Conservation (phyloP, 2,329 filamentous ascomycete species). For the Lachnellula cervina region DNA sequence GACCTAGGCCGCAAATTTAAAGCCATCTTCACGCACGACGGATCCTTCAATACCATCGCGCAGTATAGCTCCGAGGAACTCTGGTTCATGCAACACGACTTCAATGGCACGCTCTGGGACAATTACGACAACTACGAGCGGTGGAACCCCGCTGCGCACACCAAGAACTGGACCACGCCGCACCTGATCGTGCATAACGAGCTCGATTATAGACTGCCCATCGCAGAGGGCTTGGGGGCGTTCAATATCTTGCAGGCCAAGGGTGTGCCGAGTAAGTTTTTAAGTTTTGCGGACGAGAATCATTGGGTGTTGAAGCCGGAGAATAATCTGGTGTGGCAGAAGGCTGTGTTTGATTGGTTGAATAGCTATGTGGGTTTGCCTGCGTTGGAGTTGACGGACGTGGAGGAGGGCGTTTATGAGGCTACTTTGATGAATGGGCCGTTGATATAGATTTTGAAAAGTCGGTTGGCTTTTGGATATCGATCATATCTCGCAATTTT, state of each 20-base stretch:
- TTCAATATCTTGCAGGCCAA: constrained; percentile 52
- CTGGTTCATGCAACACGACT: constrained; percentile 63
- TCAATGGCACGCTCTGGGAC: constrained; percentile 56
- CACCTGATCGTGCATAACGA: constrained; percentile 85
- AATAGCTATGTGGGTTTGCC: constrained; percentile 35
- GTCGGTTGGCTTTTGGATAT: too few species aligned
- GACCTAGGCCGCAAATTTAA: constrained; percentile 76
- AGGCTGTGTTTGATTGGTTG: constrained; percentile 73
- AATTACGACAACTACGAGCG: constrained; percentile 57
- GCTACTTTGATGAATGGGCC: constrained; percentile 17
- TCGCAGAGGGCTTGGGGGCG: constrained; percentile 66
- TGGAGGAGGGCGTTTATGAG: constrained; percentile 9
- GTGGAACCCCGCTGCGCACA: constrained; percentile 61
- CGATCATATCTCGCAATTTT: too few species aligned
- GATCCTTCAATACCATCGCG: constrained; percentile 17
- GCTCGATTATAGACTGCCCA: constrained; percentile 78
- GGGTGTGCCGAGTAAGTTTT: constrained; percentile 55
- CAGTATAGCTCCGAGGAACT: constrained; percentile 61
- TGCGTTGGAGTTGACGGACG: constrained; percentile 7
- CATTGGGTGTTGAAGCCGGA: constrained; percentile 82
- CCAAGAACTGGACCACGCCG: constrained; percentile 74
- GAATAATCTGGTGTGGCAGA: constrained; percentile 84
- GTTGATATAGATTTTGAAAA: too few species aligned
- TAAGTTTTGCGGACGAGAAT: constrained; percentile 65
- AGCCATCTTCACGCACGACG: constrained; percentile 47